Percentiles rank a stretch among this genome's conserved stretches.
These are phyloP conservation scores for Lipomyces starkeyi DNA, from an alignment of 805 yeast genomes.

Conservation along the genomic window DNA sequence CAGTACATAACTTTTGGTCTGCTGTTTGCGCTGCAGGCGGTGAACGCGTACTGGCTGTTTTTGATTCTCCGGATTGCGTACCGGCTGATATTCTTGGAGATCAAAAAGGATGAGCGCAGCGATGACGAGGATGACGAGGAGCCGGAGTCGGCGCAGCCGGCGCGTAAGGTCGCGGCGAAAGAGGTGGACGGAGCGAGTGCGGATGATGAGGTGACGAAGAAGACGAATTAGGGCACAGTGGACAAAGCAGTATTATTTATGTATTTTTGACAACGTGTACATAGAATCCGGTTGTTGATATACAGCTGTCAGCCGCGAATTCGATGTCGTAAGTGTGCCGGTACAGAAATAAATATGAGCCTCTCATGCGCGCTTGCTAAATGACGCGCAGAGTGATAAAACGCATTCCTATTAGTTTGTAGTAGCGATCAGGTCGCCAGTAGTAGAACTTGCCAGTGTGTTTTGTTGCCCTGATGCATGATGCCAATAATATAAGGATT, in stretches of 20 bases:
- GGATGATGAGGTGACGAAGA: not conserved
- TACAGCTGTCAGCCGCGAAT: not conserved
- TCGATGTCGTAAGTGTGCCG: not conserved
- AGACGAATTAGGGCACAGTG: not conserved
- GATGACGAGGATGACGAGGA: conserved; percentile 74
- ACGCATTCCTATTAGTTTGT: not conserved
- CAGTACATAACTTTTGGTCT: conserved; percentile 85
- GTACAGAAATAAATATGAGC: not conserved
- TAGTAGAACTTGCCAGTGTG: too few relatives aligned
- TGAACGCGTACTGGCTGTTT: conserved; percentile 86
- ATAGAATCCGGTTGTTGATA: not conserved
- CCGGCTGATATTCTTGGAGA: conserved; percentile 66
- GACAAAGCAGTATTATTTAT: not conserved
- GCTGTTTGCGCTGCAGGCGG: conserved; percentile 79
- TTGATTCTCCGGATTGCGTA: conserved; percentile 78
- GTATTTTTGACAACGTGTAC: not conserved
- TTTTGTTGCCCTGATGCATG: too few relatives aligned
- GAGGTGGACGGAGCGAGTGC: not conserved
- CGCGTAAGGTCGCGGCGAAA: not conserved
- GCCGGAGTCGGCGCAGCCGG: conserved; percentile 18
- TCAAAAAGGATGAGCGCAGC: conserved; percentile 80
- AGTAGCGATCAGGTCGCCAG: too few relatives aligned
- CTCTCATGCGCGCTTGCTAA: not conserved
- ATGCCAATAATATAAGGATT: too few relatives aligned
- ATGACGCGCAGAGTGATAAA: not conserved